These are phyloP conservation scores for Carex arenaria DNA, from an alignment of 202 grass and related monocot genomes.

Conservation along the genomic window DNA sequence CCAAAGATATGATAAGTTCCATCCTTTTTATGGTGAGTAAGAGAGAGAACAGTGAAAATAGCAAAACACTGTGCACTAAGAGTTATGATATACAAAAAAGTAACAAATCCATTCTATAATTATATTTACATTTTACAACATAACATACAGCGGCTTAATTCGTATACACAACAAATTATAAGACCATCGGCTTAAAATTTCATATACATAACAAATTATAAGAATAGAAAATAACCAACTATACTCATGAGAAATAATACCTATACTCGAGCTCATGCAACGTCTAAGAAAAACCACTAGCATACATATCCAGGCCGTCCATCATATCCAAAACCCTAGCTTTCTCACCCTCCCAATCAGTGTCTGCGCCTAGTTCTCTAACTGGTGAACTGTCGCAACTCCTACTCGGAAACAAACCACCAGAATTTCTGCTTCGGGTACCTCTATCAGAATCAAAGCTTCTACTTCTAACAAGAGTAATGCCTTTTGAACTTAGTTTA, in stretches of 20 bases:
- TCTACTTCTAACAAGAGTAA: conserved; percentile 56
- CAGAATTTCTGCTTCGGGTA: conserved; percentile 19
- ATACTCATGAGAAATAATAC: conserved; percentile 22
- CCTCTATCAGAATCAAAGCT: conserved; percentile 38
- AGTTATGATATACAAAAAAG: background rate
- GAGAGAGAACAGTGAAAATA: too few species aligned
- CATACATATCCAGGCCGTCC: conserved; percentile 58
- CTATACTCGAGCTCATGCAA: conserved; percentile 21
- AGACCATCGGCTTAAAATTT: background rate
- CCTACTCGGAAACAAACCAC: conserved; percentile 44
- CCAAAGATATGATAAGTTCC: too few species aligned
- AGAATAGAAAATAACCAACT: conserved; percentile 2
- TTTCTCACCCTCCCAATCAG: conserved; percentile 27
- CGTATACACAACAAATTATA: background rate
- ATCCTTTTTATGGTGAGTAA: too few species aligned
- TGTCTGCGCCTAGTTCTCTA: conserved; percentile 25
- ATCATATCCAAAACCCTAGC: conserved; percentile 72
- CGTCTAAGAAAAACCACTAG: conserved; percentile 47
- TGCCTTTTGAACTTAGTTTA: conserved; percentile 31
- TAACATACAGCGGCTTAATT: too few species aligned
- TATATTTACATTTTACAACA: background rate
- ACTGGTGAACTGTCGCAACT: conserved; percentile 70
- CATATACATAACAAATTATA: conserved; percentile 21
- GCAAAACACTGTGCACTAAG: too few species aligned
- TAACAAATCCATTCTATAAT: conserved; percentile 28